Evolutionary conservation across 495 filamentous ascomycete genomes (phyloP), one percentile per base, ranked within the genome.

Genomic region (Aspergillus funiculosus): DNA sequence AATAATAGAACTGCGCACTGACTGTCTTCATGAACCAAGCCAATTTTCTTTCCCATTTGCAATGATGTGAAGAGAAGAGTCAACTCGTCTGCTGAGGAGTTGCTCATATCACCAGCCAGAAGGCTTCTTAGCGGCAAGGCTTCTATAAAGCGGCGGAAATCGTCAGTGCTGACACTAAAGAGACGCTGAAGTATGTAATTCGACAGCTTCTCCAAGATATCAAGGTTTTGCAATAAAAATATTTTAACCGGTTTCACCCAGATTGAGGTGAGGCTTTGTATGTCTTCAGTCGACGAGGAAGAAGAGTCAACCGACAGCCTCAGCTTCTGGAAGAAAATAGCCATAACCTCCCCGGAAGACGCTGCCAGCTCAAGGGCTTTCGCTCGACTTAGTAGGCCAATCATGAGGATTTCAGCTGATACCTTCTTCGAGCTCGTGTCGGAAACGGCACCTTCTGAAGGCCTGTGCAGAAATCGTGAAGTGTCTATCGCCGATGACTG

Each of bases 21-120:
- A 86, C 86, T 73, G 39, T 82, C 75, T 54, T 90, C 87, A 39
- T 81, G 76, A 5, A 94, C 76, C 17, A 91, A 57, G 0, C 86
- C 87, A 26, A 77, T 64, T 42, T 90, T 87, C 68, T 92, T 94
- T 11, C 84, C 88, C 8, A 82, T 71, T 51, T 89, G 82, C 24
- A 95, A 68, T 13, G 84, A 76, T 32, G 80, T 76, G 44, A 89
- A 76, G 28, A 83, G 72, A 10, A 87, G 64, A 37, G 79, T 69
- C 21, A 78, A 72, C 40, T 83, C 73, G 11, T 76, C 71, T 30
- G 73, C 43, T 18, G 65, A 62, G 19, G 69, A 61, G 30, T 62
- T 64, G 3, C 59, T 52, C 41, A 65, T 69, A n/a, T 67, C 58
- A 15, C 68, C 67, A 9, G 68, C 60, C 11, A 64, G 55, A 15